A percentile compares a stretch with the other conserved stretches of the same genome.
These are phyloP conservation scores for Chaetomium tenue DNA, from an alignment of 495 filamentous ascomycete species.

Conservation along the genomic window DNA sequence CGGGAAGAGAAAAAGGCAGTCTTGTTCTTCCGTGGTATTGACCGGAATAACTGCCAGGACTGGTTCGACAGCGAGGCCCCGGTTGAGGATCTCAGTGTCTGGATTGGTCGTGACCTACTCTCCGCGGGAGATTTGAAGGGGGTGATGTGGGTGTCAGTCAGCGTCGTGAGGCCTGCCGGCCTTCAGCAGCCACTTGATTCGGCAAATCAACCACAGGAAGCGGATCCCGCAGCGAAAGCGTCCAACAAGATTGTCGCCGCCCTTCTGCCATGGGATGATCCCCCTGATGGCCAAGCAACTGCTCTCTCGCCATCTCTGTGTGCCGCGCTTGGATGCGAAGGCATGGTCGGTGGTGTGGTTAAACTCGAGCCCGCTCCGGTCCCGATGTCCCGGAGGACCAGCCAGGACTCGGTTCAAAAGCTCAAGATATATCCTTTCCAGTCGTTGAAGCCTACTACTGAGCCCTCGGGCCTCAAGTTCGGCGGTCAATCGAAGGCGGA, in stretches of 20 bases:
- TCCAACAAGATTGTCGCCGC: slow-evolving; percentile 73
- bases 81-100: slow-evolving; percentile 67
- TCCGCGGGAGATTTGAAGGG: slow-evolving; percentile 66
- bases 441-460: slow-evolving; percentile 50
- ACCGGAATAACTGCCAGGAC: slow-evolving; percentile 61
- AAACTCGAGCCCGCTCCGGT: slow-evolving; percentile 66
- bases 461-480: slow-evolving; percentile 71
- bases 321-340: slow-evolving; percentile 62
- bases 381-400: slow-evolving; percentile 35
- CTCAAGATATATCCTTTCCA: slow-evolving; percentile 81
- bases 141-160: slow-evolving; percentile 68
- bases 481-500: slow-evolving; percentile 81
- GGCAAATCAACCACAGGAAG: slow-evolving; percentile 64
- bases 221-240: slow-evolving; percentile 56
- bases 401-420: slow-evolving; percentile 41
- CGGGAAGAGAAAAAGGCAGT: slow-evolving; percentile 61
- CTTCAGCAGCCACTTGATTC: slow-evolving; percentile 73
- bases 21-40: slow-evolving; percentile 75
- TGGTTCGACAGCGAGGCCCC: slow-evolving; percentile 67
- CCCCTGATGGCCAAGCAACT: slow-evolving; percentile 73
- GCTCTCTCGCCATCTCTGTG: slow-evolving; percentile 76
- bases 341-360: slow-evolving; percentile 82
- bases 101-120: slow-evolving; percentile 77
- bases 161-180: slow-evolving; percentile 74
- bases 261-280: slow-evolving; percentile 76